A percentile compares a stretch with the other conserved stretches of the same genome.
Evolutionary conservation across 345 rosid genomes (phyloP).

Genomic region (Populus pruinosa): DNA sequence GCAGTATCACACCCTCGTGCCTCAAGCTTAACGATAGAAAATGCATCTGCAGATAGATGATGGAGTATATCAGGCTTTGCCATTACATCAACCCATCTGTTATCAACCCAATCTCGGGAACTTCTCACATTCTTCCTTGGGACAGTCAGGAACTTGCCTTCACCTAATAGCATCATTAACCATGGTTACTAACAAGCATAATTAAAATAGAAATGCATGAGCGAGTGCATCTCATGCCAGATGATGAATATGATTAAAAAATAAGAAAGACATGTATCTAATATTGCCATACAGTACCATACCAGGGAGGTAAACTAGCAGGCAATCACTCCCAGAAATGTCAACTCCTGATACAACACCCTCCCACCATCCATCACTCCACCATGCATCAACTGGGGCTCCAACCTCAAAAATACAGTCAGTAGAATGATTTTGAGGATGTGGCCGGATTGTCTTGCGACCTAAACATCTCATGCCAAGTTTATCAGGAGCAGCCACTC

Average conservation of each 20-base stretch:
- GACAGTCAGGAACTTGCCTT: slow-evolving; percentile 52
- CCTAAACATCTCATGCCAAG: slow-evolving; percentile 69
- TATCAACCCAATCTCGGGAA: slow-evolving; percentile 81
- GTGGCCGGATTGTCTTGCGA: slow-evolving; percentile 78
- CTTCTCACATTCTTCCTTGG: slow-evolving; percentile 56
- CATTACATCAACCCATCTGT: slow-evolving; percentile 67
- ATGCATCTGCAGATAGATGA: slow-evolving; percentile 19
- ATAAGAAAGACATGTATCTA: neutral
- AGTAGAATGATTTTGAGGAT: slow-evolving; percentile 33
- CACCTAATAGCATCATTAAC: slow-evolving; percentile 45
- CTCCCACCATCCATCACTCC: slow-evolving; percentile 99
- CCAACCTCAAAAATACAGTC: slow-evolving; percentile 45
- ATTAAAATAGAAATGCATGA: neutral
- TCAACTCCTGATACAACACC: slow-evolving; percentile 58
- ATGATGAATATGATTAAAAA: slow-evolving; percentile 3
- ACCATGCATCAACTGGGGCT: slow-evolving; percentile 91
- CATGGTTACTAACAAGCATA: slow-evolving; percentile 12
- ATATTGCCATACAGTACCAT: slow-evolving; percentile 5
- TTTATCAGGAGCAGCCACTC: slow-evolving; percentile 71
- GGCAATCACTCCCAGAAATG: slow-evolving; percentile 32
- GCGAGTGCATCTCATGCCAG: neutral
- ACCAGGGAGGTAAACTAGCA: slow-evolving; percentile 80
- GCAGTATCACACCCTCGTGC: neutral
- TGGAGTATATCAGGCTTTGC: slow-evolving; percentile 53
- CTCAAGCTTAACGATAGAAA: neutral